Evolutionary conservation across 345 rosid species (phyloP).

Genomic region (Arabis alpina): DNA sequence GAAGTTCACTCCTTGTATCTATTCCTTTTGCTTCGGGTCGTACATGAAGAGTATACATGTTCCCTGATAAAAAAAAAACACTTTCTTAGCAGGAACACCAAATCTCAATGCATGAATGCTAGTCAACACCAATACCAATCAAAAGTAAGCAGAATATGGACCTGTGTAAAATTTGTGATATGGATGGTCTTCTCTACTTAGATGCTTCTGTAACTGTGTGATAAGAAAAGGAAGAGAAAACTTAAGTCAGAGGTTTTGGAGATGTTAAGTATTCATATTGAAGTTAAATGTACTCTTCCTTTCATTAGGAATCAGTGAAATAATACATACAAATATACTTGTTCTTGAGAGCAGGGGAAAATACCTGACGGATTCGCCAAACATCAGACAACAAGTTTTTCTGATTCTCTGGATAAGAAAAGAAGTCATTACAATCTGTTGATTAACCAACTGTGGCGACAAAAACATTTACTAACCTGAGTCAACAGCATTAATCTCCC

Average conservation of each 20-base stretch:
- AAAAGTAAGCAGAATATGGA: conserved; percentile 35
- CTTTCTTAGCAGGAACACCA: background rate
- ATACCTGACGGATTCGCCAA: conserved; percentile 84
- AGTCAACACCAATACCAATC: background rate
- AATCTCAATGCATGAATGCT: conserved; percentile 1
- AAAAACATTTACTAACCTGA: conserved; percentile 58
- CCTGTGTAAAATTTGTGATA: conserved; percentile 88
- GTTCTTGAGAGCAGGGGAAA: conserved; percentile 8
- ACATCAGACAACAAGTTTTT: conserved; percentile 75
- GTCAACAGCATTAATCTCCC: conserved; percentile 91
- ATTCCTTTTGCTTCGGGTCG: conserved; percentile 71
- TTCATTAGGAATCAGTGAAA: too few relatives aligned
- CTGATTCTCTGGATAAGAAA: conserved; percentile 67
- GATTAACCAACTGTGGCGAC: background rate
- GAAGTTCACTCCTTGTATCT: conserved; percentile 75
- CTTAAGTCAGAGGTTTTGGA: background rate
- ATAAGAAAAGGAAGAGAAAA: background rate
- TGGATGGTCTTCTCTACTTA: conserved; percentile 70
- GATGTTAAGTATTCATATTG: background rate
- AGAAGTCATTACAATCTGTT: conserved; percentile 17
- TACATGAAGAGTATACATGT: conserved; percentile 78
- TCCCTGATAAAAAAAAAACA: conserved; percentile 51
- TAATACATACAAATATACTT: too few relatives aligned
- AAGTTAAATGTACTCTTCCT: too few relatives aligned
- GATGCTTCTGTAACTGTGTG: conserved; percentile 75